phyloP scores from a whole-genome alignment of 1,284 basidiomycete genomes.

The Marasmius oreades region DNA sequence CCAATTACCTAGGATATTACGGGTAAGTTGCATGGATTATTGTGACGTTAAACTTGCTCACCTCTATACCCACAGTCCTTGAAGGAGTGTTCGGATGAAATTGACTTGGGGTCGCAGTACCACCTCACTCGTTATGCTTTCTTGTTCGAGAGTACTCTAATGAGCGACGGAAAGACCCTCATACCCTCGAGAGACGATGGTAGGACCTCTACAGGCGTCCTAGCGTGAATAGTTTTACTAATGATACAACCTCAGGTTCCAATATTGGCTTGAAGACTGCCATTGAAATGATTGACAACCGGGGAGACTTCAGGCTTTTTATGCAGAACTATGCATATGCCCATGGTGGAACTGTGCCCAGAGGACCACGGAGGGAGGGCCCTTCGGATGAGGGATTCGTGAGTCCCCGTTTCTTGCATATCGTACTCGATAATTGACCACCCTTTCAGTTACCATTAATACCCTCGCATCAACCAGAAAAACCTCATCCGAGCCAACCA shows the following conservation, averaged over 20 bases:
- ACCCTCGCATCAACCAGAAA: constrained; percentile 38
- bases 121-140: constrained; percentile 95
- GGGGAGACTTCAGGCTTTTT: constrained; percentile 91
- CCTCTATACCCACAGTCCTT: constrained; percentile 56
- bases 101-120: constrained; percentile 96
- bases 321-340: constrained; percentile 97
- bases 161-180: constrained; percentile 85
- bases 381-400: constrained; percentile 87
- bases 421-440: neutral
- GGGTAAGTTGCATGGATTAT: constrained; percentile 51
- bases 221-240: neutral
- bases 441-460: constrained; percentile 56
- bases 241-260: neutral
- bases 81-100: constrained; percentile 94
- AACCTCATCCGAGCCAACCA: constrained; percentile 25
- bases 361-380: constrained; percentile 79
- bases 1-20: constrained; percentile 89
- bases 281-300: constrained; percentile 91
- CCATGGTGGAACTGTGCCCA: constrained; percentile 56
- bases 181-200: constrained; percentile 73
- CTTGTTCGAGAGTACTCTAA: constrained; percentile 86
- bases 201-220: constrained; percentile 29
- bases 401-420: constrained; percentile 30
- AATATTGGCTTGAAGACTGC: constrained; percentile 78
- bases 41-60: constrained; percentile 5